Evolutionary conservation across 352 stramenopile species (phyloP).

Genomic region (Globisporangium emineosum): DNA sequence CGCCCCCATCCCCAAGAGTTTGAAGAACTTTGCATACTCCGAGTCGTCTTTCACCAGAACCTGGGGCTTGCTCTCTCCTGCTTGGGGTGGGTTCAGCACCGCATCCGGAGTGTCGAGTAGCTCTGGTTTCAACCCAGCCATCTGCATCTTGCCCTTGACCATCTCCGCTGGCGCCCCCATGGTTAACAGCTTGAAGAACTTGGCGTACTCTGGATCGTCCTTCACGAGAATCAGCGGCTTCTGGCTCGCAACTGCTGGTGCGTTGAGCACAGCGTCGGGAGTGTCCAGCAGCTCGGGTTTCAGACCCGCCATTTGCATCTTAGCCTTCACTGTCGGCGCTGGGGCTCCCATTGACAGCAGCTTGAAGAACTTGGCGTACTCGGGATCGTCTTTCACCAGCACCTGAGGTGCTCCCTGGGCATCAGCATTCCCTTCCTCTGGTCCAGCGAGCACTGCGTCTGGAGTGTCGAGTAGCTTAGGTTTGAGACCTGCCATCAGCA

Average conservation of each 20-base stretch:
- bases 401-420: background rate
- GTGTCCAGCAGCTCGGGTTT: constrained; percentile 70
- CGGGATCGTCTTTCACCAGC: constrained; percentile 51
- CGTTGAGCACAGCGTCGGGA: constrained; percentile 33
- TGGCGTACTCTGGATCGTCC: constrained; percentile 56
- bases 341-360: constrained; percentile 55
- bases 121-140: constrained; percentile 49
- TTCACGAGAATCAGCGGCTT: constrained; percentile 37
- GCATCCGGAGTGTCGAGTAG: constrained; percentile 72
- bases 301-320: constrained; percentile 55
- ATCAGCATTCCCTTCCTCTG: constrained; percentile 9
- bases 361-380: too few species aligned
- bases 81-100: constrained; percentile 19
- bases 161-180: constrained; percentile 51
- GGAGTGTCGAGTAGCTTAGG: constrained; percentile 70
- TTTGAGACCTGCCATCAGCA: constrained; percentile 52
- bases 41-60: constrained; percentile 65
- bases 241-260: constrained; percentile 10
- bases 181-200: constrained; percentile 67
- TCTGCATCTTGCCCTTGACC: constrained; percentile 59
- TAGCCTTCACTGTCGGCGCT: constrained; percentile 46
- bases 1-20: constrained; percentile 57
- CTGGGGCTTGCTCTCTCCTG: constrained; percentile 20
- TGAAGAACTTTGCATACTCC: constrained; percentile 76
- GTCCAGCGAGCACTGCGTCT: constrained; percentile 26